Conservation (phyloP, 2,329 filamentous ascomycete species). For the Xylariaceae sp. region DNA sequence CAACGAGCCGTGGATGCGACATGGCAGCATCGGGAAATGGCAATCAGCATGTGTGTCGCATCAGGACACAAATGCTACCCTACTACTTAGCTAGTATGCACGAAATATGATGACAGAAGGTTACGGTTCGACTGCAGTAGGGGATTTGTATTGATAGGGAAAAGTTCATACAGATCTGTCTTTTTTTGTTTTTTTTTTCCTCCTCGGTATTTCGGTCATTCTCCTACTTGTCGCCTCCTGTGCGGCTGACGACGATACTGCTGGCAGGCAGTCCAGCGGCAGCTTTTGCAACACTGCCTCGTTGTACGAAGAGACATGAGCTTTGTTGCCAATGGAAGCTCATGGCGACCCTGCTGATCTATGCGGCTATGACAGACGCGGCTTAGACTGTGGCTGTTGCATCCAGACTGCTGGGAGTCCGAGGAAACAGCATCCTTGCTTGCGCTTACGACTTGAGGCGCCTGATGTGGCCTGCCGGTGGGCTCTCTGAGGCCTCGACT, state of each 20-base stretch:
- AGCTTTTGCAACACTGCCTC: slow-evolving; percentile 13
- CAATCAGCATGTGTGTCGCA: too few relatives aligned
- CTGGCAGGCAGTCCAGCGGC: slow-evolving; percentile 1
- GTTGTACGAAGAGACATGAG: slow-evolving; percentile 5
- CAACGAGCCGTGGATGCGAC: too few relatives aligned
- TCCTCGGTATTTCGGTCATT: slow-evolving; percentile 1
- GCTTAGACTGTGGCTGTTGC: slow-evolving; percentile 25
- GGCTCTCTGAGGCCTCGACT: too few relatives aligned
- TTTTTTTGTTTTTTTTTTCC: too few relatives aligned
- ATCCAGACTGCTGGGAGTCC: slow-evolving; percentile 27
- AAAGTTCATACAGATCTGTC: too few relatives aligned
- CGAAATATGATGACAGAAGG: slow-evolving; percentile 1
- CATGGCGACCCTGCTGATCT: slow-evolving; percentile 13
- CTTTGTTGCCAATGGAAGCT: slow-evolving; percentile 12
- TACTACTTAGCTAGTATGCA: too few relatives aligned
- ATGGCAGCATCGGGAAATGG: too few relatives aligned
- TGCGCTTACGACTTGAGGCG: slow-evolving; percentile 1
- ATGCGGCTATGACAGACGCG: slow-evolving; percentile 19
- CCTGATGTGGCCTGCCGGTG: too few relatives aligned
- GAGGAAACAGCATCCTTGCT: slow-evolving; percentile 22
- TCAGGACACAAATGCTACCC: too few relatives aligned
- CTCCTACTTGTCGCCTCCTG: slow-evolving; percentile 11
- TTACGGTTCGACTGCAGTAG: too few relatives aligned
- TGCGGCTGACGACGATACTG: slow-evolving; percentile 13
- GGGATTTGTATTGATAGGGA: too few relatives aligned